Evolutionary conservation across 1,284 basidiomycete species (phyloP), one percentile per base, ranked within the genome.

Genomic region (Bondarzewia mesenterica): DNA sequence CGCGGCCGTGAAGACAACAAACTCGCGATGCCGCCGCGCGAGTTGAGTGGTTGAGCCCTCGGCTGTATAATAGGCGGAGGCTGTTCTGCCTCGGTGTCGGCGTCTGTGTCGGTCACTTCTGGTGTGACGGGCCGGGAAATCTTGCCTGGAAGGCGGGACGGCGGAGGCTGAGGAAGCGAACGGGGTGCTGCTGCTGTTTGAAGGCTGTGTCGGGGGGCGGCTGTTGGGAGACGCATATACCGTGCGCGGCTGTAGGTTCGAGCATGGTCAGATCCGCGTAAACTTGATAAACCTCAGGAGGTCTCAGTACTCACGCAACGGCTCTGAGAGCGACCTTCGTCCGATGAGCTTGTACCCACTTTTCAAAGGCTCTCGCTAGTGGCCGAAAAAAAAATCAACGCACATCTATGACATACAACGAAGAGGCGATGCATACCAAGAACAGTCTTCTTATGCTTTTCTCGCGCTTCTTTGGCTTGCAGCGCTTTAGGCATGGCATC

Each of bases 221-320:
- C 62, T 21, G 76, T 71, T 3, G 86, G 82, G 22, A 89, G 70
- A 49, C 82, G 80, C 50, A 89, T 73, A 64, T 86, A 85, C 54
- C 85, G 70, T 37, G 78, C 78, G 40, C 79, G 79, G 48, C 78
- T 80, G 43, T 36, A 37, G 47, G 26, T 40, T 42, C 50, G 20
- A 52, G 56, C 50, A 49, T 16, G 23, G 22, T 53, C 21, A 52
- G 42, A 20, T 22, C 21, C 36, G 36, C 38, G 32, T 27, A 32
- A 12, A 35, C n/a, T n/a, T n/a, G n/a, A n/a, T n/a, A n/a, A n/a
- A n/a, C n/a, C n/a, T n/a, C n/a, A n/a, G n/a, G n/a, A n/a, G n/a
- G n/a, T n/a, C n/a, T n/a, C n/a, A n/a, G n/a, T 46, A 78, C 86
- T 71, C 63, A 90, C 87, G 84, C 85, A 47, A 89, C 82, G 49